Conservation (phyloP, 192 early-diverging fungal species). For the Coemansia sp. region DNA sequence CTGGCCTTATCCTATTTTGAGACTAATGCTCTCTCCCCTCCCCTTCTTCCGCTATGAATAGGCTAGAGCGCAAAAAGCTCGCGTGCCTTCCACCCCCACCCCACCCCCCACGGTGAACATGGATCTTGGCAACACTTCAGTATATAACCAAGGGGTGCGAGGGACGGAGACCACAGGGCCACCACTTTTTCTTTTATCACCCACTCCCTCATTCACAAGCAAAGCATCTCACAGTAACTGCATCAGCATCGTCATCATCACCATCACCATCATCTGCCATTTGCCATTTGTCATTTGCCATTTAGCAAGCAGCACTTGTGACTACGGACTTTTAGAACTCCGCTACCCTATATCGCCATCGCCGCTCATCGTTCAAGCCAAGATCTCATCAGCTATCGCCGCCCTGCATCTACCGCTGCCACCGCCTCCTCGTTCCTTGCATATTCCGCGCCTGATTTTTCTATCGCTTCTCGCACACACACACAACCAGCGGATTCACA, state of each 20-base stretch:
- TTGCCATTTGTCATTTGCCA: too few species aligned
- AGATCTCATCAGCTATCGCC: not conserved
- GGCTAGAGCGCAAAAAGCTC: not conserved
- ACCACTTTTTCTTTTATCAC: not conserved
- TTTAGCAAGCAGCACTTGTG: not conserved
- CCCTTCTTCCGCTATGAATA: conserved; percentile 7
- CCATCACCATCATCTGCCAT: not conserved
- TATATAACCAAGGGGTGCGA: not conserved
- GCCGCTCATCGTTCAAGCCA: not conserved
- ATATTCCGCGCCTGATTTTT: not conserved
- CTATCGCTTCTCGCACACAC: not conserved
- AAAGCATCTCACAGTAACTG: conserved; percentile 2
- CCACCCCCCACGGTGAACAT: not conserved
- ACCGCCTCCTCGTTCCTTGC: not conserved
- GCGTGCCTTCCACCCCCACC: too few species aligned
- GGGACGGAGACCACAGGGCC: conserved; percentile 1
- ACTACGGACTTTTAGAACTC: not conserved
- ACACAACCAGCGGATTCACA: not conserved
- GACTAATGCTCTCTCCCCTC: not conserved
- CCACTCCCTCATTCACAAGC: not conserved
- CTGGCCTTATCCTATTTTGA: conserved; percentile 10
- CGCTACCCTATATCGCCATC: not conserved
- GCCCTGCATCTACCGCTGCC: not conserved
- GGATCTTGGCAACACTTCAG: conserved; percentile 7
- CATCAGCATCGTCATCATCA: too few species aligned